Conservation (phyloP, 352 stramenopile genomes). For the Phytophthora aleatoria region DNA sequence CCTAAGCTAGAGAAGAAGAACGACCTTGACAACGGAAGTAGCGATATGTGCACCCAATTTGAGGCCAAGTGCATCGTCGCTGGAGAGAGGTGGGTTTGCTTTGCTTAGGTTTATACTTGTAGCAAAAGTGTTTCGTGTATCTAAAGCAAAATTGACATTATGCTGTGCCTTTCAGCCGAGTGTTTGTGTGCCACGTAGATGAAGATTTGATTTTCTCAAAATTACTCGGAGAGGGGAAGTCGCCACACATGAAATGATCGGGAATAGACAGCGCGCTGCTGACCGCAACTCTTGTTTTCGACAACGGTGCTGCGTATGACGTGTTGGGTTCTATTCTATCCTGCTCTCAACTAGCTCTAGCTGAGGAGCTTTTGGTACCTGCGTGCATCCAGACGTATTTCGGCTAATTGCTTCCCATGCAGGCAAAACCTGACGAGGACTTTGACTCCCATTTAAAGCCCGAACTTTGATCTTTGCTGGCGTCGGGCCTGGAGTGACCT, state of each 20-base stretch:
- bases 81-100: constrained; percentile 48
- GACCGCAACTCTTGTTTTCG: too few species aligned
- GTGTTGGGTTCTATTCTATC: background rate
- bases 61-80: constrained; percentile 51
- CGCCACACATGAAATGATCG: background rate
- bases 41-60: constrained; percentile 26
- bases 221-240: constrained; percentile 8
- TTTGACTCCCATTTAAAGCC: background rate
- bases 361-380: background rate
- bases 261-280: too few species aligned
- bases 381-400: background rate
- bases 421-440: background rate
- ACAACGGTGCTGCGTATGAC: background rate
- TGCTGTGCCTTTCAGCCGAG: constrained; percentile 20
- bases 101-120: background rate
- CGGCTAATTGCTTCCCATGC: background rate
- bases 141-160: background rate
- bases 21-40: background rate
- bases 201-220: constrained; percentile 17
- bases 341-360: constrained; percentile 1
- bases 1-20: constrained; percentile 14
- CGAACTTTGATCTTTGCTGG: constrained; percentile 5
- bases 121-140: background rate
- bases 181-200: constrained; percentile 30
- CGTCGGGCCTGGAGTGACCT: constrained; percentile 4